Evolutionary conservation across 371 early-diverging fungal species (phyloP), one percentile per base, ranked within the genome.

Genomic region (Mortierella polycephala): DNA sequence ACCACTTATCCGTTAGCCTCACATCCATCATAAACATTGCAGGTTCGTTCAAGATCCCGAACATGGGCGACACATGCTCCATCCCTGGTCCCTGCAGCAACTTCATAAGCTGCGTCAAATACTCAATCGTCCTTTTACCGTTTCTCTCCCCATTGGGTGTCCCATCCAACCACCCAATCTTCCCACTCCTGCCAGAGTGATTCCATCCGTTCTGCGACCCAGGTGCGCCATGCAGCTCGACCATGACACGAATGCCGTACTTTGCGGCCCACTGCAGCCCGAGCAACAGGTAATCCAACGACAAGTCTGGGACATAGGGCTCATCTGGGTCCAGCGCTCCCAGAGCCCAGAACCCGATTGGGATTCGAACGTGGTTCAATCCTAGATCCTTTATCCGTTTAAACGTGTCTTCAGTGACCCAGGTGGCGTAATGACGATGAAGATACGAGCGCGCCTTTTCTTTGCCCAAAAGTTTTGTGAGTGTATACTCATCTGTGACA

Each of bases 201-300:
- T 92, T 91, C 84, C 91, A 93, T 14, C 92, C 92, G 58, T 92
- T 92, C 71, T 94, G 94, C 7, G 92, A 92, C 0, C 93, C 93
- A 0, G 94, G 94, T 5, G 89, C 90, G 0, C 90, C 91, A 60
- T 94, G 94, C 13, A 94, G 61, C 67, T 94, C 93, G 2, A 94
- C 85, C 82, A 92, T 89, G 6, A 90, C 93, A 9, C 92, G 87
- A 7, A 94, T 63, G 5, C 88, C 88, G 63, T 92, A 88, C 62
- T 89, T 85, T 8, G 90, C 85, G 5, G 89, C 89, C 92, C 92
- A 92, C 50, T 83, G 85, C 20, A 94, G 74, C 2, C 87, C 89
- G 44, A 81, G 74, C 1, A 90, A 46, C 10, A 92, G 56, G 64
- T 91, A 92, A 37, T 86, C 81, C 75, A 85, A 76, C 7, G 86